Evolutionary conservation across 108 stramenopile species (phyloP), one percentile per base, ranked within the genome.

Genomic region (Craspedostauros australis): DNA sequence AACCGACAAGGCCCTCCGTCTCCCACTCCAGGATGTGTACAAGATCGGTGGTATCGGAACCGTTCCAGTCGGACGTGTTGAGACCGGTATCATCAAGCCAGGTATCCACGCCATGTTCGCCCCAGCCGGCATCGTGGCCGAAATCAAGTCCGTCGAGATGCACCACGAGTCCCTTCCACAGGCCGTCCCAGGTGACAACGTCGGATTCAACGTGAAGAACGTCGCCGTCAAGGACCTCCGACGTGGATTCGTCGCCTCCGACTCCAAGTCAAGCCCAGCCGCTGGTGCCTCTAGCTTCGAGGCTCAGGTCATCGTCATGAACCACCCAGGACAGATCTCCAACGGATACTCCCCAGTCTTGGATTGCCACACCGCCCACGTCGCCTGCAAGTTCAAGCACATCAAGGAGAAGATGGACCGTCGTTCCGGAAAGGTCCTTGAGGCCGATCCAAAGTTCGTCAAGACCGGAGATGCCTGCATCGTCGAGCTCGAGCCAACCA

Each of bases 21-120:
- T 98, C 23, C 97, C 97, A 20, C 69, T 98, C 37, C 94, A 95
- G 64, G 92, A 96, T 76, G 93, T 96, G 26, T 96, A 90, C 79
- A 91, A 94, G 71, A 95, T 94, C 57, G 87, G 80, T 53, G 95
- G 94, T 47, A 88, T 94, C 59, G 95, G 95, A 58, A 96, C 91
- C 14, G 91, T 94, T 48, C 91, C 93, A 39, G 91, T 91, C 36
- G 96, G 96, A 46, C 88, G 93, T 23, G 89, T 98, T 38, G 96
- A 95, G 73, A 93, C 94, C 39, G 96, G 96, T 31, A 54, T 79
- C 24, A 66, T 97, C 42, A 92, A 89, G 81, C 91, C 94, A 55
- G 93, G 88, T 54, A 95, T 95, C 70, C 72, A 73, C 53, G 75
- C 74, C 38, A 39, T 39, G 21, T 87, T 98, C 68, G 91, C 90